Conservation (phyloP, 176 grass and related monocot species). For the Oryza punctata region DNA sequence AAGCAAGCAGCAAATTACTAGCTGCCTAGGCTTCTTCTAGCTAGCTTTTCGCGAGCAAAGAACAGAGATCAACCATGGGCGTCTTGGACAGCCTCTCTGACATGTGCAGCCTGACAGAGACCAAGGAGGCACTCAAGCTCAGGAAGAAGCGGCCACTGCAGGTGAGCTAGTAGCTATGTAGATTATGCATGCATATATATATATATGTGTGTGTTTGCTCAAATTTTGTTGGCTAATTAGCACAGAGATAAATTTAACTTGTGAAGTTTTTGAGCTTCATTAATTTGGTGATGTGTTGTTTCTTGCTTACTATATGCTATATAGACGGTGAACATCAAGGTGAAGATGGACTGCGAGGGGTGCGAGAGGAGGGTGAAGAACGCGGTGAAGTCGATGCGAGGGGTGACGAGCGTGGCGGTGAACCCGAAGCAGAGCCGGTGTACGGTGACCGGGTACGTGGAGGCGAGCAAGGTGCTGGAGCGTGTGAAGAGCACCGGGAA, state of each 20-base stretch:
- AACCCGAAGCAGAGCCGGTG: slow-evolving; percentile 74
- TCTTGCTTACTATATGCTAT: too few species aligned
- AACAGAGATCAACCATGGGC: slow-evolving; percentile 49
- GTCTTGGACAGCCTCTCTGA: slow-evolving; percentile 62
- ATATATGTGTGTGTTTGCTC: too few species aligned
- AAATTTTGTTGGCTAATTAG: too few species aligned
- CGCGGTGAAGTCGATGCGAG: slow-evolving; percentile 55
- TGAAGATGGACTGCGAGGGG: slow-evolving; percentile 93
- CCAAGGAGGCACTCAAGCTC: slow-evolving; percentile 59
- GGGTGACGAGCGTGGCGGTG: slow-evolving; percentile 60
- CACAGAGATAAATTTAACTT: not conserved
- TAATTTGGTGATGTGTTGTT: not conserved
- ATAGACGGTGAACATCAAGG: slow-evolving; percentile 82
- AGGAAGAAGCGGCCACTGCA: slow-evolving; percentile 76
- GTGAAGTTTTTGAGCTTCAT: not conserved
- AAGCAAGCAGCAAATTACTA: not conserved
- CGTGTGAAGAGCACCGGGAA: slow-evolving; percentile 65
- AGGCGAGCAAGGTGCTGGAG: slow-evolving; percentile 68
- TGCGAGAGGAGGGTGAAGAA: slow-evolving; percentile 73
- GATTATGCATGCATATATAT: too few species aligned
- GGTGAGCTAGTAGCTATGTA: slow-evolving; percentile 29
- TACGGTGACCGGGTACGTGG: slow-evolving; percentile 77
- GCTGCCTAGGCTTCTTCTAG: not conserved
- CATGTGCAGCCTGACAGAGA: slow-evolving; percentile 67
- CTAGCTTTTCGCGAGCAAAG: not conserved